Conservation (phyloP, 2,329 filamentous ascomycete species). For the Knufia petricola region DNA sequence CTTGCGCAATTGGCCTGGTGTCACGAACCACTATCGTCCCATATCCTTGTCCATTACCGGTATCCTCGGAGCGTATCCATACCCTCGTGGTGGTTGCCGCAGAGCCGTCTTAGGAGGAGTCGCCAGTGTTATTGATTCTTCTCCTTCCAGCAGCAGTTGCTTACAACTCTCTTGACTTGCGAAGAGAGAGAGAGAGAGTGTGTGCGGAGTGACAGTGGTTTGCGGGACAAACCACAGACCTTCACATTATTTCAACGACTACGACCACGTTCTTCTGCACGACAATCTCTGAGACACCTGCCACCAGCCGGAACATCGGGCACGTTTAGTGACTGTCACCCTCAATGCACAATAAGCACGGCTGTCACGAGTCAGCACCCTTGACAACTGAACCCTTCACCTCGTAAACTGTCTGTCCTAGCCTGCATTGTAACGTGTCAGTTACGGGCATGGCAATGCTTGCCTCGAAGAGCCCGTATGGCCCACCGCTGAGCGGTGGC, state of each 20-base stretch:
- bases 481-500: slow-evolving; percentile 24
- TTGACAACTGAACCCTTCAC: background rate
- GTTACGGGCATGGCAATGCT: slow-evolving; percentile 27
- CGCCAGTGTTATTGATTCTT: too few relatives aligned
- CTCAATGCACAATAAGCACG: slow-evolving; percentile 1
- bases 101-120: too few relatives aligned
- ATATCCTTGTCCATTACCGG: background rate
- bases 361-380: background rate
- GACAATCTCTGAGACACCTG: slow-evolving; percentile 5
- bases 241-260: too few relatives aligned
- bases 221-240: background rate
- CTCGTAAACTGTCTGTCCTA: background rate
- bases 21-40: background rate
- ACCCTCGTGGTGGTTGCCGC: too few relatives aligned
- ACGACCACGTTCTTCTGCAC: background rate
- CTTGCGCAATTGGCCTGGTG: too few relatives aligned
- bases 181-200: too few relatives aligned
- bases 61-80: too few relatives aligned
- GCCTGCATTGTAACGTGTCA: background rate
- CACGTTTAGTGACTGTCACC: background rate
- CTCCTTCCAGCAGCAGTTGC: background rate
- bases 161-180: background rate
- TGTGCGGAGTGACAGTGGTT: background rate
- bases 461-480: slow-evolving; percentile 34
- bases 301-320: background rate